A percentile compares a stretch with the other conserved stretches of the same genome.
These are phyloP conservation scores for Ceratobasidium sp. DNA, from an alignment of 1,284 basidiomycete genomes.

Conservation along the genomic window DNA sequence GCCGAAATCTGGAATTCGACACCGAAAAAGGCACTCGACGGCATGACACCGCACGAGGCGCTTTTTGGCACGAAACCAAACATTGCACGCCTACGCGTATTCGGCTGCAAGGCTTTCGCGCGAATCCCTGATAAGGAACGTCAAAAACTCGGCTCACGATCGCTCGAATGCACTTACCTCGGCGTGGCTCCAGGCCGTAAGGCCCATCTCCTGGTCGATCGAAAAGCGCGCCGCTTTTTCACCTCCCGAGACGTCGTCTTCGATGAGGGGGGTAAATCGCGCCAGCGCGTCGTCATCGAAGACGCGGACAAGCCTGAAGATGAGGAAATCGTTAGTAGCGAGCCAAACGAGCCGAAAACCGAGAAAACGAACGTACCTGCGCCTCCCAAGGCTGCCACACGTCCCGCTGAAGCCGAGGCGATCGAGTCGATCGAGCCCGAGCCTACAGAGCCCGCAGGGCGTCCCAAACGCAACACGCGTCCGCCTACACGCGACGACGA, in stretches of 20 bases:
- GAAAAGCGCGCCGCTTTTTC: neutral
- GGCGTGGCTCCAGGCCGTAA: constrained; percentile 14
- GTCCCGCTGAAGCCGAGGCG: no score
- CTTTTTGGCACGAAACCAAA: constrained; percentile 1
- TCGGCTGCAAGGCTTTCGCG: constrained; percentile 16
- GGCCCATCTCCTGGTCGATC: constrained; percentile 1
- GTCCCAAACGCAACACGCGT: neutral
- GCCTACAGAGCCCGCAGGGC: neutral
- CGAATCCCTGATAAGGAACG: constrained; percentile 1
- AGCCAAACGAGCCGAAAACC: neutral
- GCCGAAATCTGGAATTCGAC: constrained; percentile 19
- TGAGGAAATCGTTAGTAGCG: neutral
- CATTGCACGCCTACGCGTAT: neutral
- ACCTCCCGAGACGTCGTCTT: constrained; percentile 22
- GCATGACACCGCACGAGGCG: neutral
- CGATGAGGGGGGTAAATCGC: neutral
- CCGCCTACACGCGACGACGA: neutral
- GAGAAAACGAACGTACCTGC: neutral
- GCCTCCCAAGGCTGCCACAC: neutral
- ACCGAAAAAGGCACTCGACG: neutral
- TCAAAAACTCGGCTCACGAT: constrained; percentile 14
- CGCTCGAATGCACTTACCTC: constrained; percentile 1
- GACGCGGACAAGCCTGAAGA: neutral
- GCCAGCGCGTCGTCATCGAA: constrained; percentile 1
- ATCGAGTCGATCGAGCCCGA: neutral